phyloP scores from a whole-genome alignment of 345 rosid genomes.

The Nephelium lappaceum region DNA sequence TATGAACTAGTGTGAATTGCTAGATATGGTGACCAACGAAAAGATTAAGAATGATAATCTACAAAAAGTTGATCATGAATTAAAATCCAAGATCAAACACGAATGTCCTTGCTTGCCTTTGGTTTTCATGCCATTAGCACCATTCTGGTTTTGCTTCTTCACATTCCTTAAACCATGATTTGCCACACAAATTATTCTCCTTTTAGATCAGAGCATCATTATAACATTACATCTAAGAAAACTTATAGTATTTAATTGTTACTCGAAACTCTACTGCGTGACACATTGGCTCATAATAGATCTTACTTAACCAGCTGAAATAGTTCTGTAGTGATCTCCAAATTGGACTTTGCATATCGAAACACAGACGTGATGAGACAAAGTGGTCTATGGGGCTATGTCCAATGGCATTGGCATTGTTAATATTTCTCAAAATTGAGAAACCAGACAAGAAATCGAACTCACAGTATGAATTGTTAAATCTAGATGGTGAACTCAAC shows the following conservation, averaged over 20 bases:
- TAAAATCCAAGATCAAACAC: neutral
- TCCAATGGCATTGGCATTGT: neutral
- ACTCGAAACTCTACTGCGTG: neutral
- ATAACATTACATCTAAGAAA: neutral
- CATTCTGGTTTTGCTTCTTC: neutral
- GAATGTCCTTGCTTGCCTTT: neutral
- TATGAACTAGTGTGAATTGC: neutral
- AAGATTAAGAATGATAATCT: neutral
- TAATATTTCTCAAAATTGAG: neutral
- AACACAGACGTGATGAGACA: neutral
- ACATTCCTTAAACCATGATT: neutral
- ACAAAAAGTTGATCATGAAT: neutral
- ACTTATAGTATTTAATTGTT: neutral
- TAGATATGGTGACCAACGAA: neutral
- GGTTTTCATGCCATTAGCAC: neutral
- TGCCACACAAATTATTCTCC: neutral
- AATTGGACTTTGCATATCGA: neutral
- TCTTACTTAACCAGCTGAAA: neutral
- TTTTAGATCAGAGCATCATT: neutral
- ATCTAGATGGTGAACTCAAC: neutral
- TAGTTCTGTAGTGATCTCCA: neutral
- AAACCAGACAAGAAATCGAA: neutral
- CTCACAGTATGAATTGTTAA: neutral
- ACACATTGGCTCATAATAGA: neutral
- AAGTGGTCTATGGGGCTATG: neutral